Base-by-base conservation (phyloP, 1,284 basidiomycete species). In the Malassezia slooffiae region DNA sequence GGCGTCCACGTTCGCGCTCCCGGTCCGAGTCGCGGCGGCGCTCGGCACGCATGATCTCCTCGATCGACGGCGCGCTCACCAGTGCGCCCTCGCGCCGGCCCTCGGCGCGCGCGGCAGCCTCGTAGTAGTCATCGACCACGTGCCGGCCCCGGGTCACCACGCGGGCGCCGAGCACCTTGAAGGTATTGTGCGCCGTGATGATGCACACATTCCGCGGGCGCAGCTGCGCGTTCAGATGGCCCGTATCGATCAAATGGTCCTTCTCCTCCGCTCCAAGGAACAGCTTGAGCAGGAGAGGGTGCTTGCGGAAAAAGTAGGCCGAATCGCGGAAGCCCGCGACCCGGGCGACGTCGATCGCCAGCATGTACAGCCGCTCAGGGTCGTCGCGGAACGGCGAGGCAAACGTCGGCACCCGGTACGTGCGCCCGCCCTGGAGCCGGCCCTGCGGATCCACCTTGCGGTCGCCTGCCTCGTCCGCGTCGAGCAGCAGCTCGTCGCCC, bases 241-340 rank as follows among this genome's bases (percentile, higher is more conserved):
- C 86, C 34, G 80, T 78, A 26, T 80, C 78, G 59, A 96, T 93
- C 59, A 97, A 79, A 59, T 81, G 80, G 55, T 93, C 87, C 68
- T 95, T 90, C 71, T 96, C 91, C 15, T 43, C 48, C 34, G 54
- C 54, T 9, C 42, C 33, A 2, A 67, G 49, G 40, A 47, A 82
- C 42, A 93, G 76, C 71, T 96, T 96, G 74, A 88, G 76, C 17
- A 93, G 82, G 24, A 86, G 78, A 0, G 81, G 80, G 58, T 91
- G 91, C 5, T 85, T 78, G 10, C 93, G 82, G 72, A 95, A 91
- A 70, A 96, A 95, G 71, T 93, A 95, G 10, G 96, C 75, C 8
- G 90, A 95, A 71, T 97, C 93, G 43, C 87, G 80, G 72, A 89
- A 96, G 2, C 91, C 93, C 29, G 86, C 89, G 3, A 85, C 85